These are phyloP conservation scores for Iberis pinnata DNA, from an alignment of 345 rosid genomes.

Conservation along the genomic window DNA sequence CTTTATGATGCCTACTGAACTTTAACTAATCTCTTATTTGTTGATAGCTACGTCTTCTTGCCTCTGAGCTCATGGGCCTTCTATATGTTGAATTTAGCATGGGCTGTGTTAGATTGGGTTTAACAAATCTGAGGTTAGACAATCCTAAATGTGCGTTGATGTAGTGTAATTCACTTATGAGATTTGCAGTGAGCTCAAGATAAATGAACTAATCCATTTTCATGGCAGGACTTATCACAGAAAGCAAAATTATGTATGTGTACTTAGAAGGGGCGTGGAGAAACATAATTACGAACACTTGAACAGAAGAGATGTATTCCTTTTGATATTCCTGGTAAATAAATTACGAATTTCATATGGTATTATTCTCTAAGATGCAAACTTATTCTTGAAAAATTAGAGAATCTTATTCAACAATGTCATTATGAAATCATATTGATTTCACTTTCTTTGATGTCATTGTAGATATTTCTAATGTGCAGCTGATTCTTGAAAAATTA, in stretches of 20 bases:
- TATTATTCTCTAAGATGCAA: not conserved
- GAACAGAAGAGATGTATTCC: constrained; percentile 9
- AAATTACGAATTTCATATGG: not conserved
- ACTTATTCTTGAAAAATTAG: not conserved
- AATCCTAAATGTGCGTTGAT: constrained; percentile 3
- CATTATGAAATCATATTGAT: too few relatives aligned
- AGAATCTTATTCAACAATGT: constrained; percentile 3
- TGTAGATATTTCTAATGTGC: too few relatives aligned
- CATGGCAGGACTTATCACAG: constrained; percentile 8
- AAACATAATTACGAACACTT: not conserved
- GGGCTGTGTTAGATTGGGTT: constrained; percentile 23
- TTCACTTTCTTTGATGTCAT: too few relatives aligned
- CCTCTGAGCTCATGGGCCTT: constrained; percentile 20
- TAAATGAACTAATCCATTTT: constrained; percentile 7
- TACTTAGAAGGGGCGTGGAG: not conserved
- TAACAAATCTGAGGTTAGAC: constrained; percentile 2
- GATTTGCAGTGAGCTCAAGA: constrained; percentile 14
- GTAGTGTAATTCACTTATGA: constrained; percentile 4
- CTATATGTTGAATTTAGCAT: constrained; percentile 15
- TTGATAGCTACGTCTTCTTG: constrained; percentile 11
- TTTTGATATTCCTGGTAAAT: constrained; percentile 2
- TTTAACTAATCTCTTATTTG: constrained; percentile 5
- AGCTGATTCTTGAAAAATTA: too few relatives aligned
- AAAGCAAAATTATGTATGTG: not conserved
- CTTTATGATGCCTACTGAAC: constrained; percentile 9